Evolutionary conservation across 2,329 filamentous ascomycete species (phyloP).

Genomic region (Penicillium sp.): DNA sequence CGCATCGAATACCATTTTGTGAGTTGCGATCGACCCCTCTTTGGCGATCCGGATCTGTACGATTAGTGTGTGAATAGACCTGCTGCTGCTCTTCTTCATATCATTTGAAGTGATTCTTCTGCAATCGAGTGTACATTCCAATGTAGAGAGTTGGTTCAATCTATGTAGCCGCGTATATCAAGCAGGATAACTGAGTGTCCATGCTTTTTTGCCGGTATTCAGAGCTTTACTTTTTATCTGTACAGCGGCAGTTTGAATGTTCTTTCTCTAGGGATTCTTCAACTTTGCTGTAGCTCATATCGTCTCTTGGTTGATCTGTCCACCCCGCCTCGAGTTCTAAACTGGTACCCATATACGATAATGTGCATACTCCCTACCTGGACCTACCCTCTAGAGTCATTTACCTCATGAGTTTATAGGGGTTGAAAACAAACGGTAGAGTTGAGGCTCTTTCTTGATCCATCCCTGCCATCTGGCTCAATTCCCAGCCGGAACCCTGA

Average conservation of each 20-base stretch:
- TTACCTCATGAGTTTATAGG: background rate
- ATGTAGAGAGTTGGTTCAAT: background rate
- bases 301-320: background rate
- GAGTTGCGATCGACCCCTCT: conserved; percentile 10
- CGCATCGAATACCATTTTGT: conserved; percentile 22
- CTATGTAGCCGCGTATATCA: background rate
- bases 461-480: too few relatives aligned
- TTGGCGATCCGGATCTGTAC: conserved; percentile 14
- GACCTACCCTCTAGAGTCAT: too few relatives aligned
- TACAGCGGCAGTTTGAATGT: too few relatives aligned
- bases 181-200: background rate
- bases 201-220: too few relatives aligned
- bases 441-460: background rate
- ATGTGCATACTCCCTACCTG: too few relatives aligned
- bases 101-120: background rate
- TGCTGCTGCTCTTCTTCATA: background rate
- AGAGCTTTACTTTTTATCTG: too few relatives aligned
- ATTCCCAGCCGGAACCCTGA: background rate
- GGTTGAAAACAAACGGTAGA: background rate
- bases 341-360: too few relatives aligned
- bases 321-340: background rate
- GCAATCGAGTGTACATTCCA: background rate
- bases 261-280: too few relatives aligned
- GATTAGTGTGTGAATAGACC: conserved; percentile 19
- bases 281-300: background rate